phyloP scores from a whole-genome alignment of 805 yeast species.

The Wickerhamomyces bovis region DNA sequence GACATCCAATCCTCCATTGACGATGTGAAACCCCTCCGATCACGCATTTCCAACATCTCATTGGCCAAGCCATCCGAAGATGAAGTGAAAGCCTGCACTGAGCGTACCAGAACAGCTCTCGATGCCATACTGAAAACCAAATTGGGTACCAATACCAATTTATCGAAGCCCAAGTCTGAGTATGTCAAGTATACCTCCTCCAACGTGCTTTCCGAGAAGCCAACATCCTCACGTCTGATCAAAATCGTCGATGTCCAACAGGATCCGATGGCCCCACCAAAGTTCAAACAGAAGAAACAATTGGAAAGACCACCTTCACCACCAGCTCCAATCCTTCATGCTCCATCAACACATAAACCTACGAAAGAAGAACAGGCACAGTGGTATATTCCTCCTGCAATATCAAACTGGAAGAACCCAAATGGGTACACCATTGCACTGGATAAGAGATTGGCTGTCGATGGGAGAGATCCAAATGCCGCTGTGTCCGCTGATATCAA shows the following conservation, averaged over 20 bases:
- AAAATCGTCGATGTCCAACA: conserved; percentile 60
- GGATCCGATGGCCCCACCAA: conserved; percentile 87
- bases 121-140: conserved; percentile 41
- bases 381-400: conserved; percentile 88
- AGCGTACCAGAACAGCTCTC: conserved; percentile 52
- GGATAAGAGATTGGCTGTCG: conserved; percentile 64
- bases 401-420: conserved; percentile 94
- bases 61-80: conserved; percentile 42
- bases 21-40: conserved; percentile 59
- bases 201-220: conserved; percentile 27
- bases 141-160: conserved; percentile 24
- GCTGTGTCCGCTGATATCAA: conserved; percentile 37
- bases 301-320: conserved; percentile 66
- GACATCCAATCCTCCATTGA: conserved; percentile 40
- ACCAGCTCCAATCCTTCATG: conserved; percentile 64
- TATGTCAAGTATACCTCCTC: conserved; percentile 41
- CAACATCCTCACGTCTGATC: conserved; percentile 39
- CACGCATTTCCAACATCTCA: conserved; percentile 30
- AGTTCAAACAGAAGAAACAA: conserved; percentile 60
- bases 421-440: conserved; percentile 80
- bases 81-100: conserved; percentile 40
- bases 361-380: conserved; percentile 67
- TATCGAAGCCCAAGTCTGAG: conserved; percentile 31
- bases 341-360: conserved; percentile 36
- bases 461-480: conserved; percentile 32